A percentile compares a stretch with the other conserved stretches of the same genome.
Conservation (phyloP, 202 grass and related monocot species). For the Zoysia matrella region DNA sequence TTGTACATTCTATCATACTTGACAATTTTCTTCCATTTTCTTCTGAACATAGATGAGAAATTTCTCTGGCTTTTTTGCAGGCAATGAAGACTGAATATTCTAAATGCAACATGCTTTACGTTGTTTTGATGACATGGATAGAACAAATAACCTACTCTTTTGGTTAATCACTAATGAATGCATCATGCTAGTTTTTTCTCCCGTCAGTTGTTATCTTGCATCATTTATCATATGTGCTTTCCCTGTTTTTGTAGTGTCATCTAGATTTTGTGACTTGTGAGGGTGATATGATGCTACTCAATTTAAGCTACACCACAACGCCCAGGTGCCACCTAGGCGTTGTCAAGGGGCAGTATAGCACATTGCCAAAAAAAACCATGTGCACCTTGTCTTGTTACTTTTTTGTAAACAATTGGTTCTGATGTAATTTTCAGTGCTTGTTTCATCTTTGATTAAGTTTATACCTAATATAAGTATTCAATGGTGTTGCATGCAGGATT, state of each 20-base stretch:
- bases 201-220: too few relatives aligned
- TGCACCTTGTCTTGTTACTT: neutral
- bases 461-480: neutral
- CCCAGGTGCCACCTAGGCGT: too few relatives aligned
- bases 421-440: neutral
- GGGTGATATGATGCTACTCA: too few relatives aligned
- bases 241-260: too few relatives aligned
- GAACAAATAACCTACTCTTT: neutral
- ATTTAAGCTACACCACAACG: too few relatives aligned
- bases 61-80: neutral
- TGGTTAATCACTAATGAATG: neutral
- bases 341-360: too few relatives aligned
- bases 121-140: neutral
- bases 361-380: too few relatives aligned
- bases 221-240: too few relatives aligned
- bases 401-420: neutral
- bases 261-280: too few relatives aligned
- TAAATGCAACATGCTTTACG: neutral
- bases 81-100: neutral
- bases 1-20: neutral
- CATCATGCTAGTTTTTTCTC: neutral
- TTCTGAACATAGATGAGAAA: neutral
- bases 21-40: neutral
- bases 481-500: neutral
- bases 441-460: neutral